Evolutionary conservation across 208 protist species (phyloP).

Genomic region (Wallacemonas rigidus): DNA sequence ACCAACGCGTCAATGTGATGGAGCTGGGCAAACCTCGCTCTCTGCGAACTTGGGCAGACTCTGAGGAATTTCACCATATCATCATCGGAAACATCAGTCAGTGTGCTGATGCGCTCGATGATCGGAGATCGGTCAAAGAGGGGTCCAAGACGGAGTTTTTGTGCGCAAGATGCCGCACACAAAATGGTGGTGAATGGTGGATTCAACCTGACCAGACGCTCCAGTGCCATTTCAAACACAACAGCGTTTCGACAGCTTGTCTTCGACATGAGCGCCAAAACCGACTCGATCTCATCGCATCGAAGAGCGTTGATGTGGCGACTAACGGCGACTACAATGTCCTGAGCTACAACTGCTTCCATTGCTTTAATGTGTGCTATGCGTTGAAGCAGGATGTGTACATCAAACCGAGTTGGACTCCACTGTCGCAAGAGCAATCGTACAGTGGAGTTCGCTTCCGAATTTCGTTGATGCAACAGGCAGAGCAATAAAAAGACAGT

Average conservation of each 20-base stretch:
- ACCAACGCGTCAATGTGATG: background rate
- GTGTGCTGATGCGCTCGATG: background rate
- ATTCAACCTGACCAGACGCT: background rate
- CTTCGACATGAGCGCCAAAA: slow-evolving; percentile 8
- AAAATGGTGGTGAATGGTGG: slow-evolving; percentile 3
- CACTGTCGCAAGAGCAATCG: slow-evolving; percentile 1
- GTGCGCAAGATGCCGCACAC: background rate
- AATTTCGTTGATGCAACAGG: background rate
- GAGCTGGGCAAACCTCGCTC: background rate
- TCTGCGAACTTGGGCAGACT: background rate
- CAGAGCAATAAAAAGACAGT: background rate
- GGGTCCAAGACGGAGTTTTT: background rate
- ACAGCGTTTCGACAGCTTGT: slow-evolving; percentile 2
- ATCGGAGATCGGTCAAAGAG: slow-evolving; percentile 1
- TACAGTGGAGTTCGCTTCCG: background rate
- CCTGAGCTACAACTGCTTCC: background rate
- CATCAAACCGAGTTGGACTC: background rate
- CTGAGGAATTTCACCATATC: background rate
- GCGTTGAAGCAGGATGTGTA: background rate
- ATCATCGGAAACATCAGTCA: background rate
- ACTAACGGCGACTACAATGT: background rate
- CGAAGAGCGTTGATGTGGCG: background rate
- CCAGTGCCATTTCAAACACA: background rate
- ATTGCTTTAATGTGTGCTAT: background rate
- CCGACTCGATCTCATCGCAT: background rate